Percentiles rank a stretch among this genome's conserved stretches.
phyloP scores from a whole-genome alignment of 228 moss, liverwort and hornwort genomes.

The Sphagnum fallax region DNA sequence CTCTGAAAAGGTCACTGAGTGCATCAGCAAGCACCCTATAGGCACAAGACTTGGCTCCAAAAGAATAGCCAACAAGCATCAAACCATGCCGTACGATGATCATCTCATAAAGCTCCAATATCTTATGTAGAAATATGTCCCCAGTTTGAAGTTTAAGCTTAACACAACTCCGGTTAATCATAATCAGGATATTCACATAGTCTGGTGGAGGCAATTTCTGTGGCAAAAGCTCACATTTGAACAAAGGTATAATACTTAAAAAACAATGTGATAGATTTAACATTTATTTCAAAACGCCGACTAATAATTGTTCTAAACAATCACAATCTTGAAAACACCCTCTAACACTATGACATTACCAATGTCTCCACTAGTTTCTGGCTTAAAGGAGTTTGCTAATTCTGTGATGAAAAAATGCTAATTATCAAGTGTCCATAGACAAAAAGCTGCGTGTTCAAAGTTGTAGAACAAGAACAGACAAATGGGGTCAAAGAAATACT shows the following conservation, averaged over 20 bases:
- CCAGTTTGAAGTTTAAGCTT: slow-evolving; percentile 42
- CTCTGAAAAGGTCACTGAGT: slow-evolving; percentile 41
- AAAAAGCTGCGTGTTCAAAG: neutral
- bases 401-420: no score
- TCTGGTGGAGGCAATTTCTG: slow-evolving; percentile 77
- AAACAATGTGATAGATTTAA: no score
- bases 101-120: slow-evolving; percentile 78
- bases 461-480: no score
- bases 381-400: no score
- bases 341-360: no score
- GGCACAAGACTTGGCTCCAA: slow-evolving; percentile 62
- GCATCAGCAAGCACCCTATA: slow-evolving; percentile 73
- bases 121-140: slow-evolving; percentile 60
- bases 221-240: neutral
- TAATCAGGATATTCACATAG: slow-evolving; percentile 55
- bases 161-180: slow-evolving; percentile 49
- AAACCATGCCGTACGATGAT: slow-evolving; percentile 84
- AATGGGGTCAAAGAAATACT: neutral
- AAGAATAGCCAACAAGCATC: slow-evolving; percentile 78
- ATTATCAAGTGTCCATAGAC: neutral
- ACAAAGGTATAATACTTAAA: no score
- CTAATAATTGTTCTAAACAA: no score
- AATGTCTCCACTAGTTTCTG: no score
- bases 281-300: no score
- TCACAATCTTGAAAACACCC: no score